Evolutionary conservation across 169 alveolate species (phyloP), one percentile per base, ranked within the genome.

Genomic region (Amoebophrya sp.): DNA sequence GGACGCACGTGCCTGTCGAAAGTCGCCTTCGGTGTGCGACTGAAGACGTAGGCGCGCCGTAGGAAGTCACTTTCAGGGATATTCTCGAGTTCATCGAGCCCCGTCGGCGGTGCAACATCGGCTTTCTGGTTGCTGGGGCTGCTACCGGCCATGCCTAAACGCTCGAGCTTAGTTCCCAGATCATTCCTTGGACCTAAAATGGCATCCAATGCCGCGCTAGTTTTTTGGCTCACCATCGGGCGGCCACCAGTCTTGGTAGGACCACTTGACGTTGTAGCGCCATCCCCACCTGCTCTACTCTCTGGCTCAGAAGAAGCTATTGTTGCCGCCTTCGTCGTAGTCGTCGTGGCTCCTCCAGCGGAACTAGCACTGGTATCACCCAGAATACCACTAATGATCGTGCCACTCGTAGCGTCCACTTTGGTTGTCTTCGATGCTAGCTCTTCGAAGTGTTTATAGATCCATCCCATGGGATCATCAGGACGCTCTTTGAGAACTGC

Each of bases 1-100:
- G 83, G 83, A 10, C 83, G 83, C 26, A 65, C 83, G 83, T 65
- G 83, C 33, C 83, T 29, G 36, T 65, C 83, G 26, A 65, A 65
- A 6, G 83, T 65, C 2, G 33, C 26, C n/a, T 65, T 6, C 26
- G 83, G 83, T 1, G n/a, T 18, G 83, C n/a, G 83, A 36, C 83
- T 29, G 33, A 65, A 65, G 36, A 65, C 83, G 33, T 65, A 65
- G 83, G 83, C 2, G 33, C 33, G 33, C 36, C 83, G 2, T 10
- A 65, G 83, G 33, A 65, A 65, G 83, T 65, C 83, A 36, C 36
- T 0, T 10, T 26, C 83, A 0, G 2, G 33, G 83, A 65, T 1
- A 65, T 47, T 18, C 18, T 47, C 65, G 18, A 12, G n/a, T n/a
- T n/a, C n/a, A n/a, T n/a, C n/a, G n/a, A n/a, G n/a, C n/a, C n/a